These are phyloP conservation scores for Solanum etuberosum DNA, from an alignment of 257 asterid genomes.

Conservation along the genomic window DNA sequence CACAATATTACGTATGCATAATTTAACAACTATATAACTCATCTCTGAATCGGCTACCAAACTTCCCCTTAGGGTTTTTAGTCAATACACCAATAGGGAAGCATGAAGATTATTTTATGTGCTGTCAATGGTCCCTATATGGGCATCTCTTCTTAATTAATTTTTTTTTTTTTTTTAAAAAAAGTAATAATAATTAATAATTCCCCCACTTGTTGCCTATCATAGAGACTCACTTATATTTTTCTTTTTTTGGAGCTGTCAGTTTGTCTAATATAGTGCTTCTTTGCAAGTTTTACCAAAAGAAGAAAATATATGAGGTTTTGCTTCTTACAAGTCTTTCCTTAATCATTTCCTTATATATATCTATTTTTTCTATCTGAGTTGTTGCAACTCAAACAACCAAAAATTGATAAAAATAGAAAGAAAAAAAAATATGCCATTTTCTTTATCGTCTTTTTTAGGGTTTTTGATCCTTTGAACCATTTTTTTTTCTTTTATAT, in stretches of 20 bases:
- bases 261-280: slow-evolving; percentile 1
- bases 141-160: not conserved
- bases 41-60: not conserved
- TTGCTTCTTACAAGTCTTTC: slow-evolving; percentile 2
- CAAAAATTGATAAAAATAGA: not conserved
- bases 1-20: not conserved
- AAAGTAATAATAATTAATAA: not conserved
- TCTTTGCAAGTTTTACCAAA: slow-evolving; percentile 18
- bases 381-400: not conserved
- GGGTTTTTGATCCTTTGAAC: slow-evolving; percentile 11
- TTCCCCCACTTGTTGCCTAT: not conserved
- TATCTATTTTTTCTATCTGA: not conserved
- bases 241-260: slow-evolving; percentile 2
- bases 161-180: not conserved
- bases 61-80: not conserved
- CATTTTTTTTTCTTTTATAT: not conserved
- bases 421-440: not conserved
- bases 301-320: slow-evolving; percentile 25
- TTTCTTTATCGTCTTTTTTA: not conserved
- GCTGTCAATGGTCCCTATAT: not conserved
- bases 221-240: not conserved
- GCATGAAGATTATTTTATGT: not conserved
- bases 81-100: not conserved
- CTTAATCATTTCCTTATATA: slow-evolving; percentile 5
- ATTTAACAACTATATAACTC: not conserved